A percentile compares a stretch with the other conserved stretches of the same genome.
Evolutionary conservation across 345 rosid species (phyloP).

Genomic region (Eutrema yunnanense): DNA sequence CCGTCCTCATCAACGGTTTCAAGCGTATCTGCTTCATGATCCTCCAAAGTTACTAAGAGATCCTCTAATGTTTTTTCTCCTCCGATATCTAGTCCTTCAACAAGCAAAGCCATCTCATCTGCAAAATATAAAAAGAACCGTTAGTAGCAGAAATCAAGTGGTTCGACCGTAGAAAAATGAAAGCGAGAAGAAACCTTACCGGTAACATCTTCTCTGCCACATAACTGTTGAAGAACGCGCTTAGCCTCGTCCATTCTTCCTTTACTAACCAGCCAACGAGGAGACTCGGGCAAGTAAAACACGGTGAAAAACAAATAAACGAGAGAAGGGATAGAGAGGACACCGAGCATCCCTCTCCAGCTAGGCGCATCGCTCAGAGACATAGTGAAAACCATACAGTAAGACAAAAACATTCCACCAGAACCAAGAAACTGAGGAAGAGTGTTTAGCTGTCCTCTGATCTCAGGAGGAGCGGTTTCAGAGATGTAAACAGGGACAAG

Average conservation of each 20-base stretch:
- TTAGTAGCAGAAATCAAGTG: background rate
- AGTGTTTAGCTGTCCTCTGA: conserved; percentile 82
- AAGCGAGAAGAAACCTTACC: conserved; percentile 36
- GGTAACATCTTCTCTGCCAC: conserved; percentile 89
- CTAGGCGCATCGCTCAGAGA: conserved; percentile 63
- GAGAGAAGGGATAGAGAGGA: conserved; percentile 80
- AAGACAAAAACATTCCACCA: conserved; percentile 88
- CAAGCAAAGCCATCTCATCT: conserved; percentile 98
- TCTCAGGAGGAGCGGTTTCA: conserved; percentile 95
- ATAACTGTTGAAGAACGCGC: conserved; percentile 74
- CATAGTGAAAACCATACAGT: conserved; percentile 90
- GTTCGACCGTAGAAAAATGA: background rate
- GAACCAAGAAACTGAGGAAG: conserved; percentile 95
- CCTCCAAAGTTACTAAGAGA: conserved; percentile 72
- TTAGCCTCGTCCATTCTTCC: conserved; percentile 90
- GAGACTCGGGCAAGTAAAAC: conserved; percentile 95
- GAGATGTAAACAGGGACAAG: conserved; percentile 89
- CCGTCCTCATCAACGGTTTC: conserved; percentile 58
- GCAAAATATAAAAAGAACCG: background rate
- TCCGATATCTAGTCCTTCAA: conserved; percentile 91
- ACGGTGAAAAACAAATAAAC: conserved; percentile 56
- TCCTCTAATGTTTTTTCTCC: conserved; percentile 90
- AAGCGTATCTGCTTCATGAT: conserved; percentile 47
- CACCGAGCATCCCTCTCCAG: conserved; percentile 95
- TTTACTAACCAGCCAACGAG: conserved; percentile 98